A percentile compares a stretch with the other conserved stretches of the same genome.
Evolutionary conservation across 2,329 filamentous ascomycete genomes (phyloP).

Genomic region (Colletotrichum sp.): DNA sequence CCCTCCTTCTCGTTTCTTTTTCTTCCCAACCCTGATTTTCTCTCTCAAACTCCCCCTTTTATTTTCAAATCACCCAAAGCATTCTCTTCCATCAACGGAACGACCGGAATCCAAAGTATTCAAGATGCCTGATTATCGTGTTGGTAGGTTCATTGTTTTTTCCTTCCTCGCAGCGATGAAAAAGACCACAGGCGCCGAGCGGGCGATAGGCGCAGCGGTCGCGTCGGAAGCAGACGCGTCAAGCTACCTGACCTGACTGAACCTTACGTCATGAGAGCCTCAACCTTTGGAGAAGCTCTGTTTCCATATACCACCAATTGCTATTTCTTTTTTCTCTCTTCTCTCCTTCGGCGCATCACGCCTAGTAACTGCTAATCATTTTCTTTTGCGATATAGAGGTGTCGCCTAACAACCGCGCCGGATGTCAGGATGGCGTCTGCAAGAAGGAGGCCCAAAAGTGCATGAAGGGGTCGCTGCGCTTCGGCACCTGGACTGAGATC

Average conservation of each 20-base stretch:
- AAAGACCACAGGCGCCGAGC: background rate
- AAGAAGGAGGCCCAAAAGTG: constrained; percentile 75
- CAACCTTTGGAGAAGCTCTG: background rate
- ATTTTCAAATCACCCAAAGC: background rate
- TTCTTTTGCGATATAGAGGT: constrained; percentile 60
- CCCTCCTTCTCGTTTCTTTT: background rate
- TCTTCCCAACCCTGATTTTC: constrained; percentile 1
- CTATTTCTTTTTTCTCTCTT: background rate
- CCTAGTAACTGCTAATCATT: background rate
- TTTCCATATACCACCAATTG: background rate
- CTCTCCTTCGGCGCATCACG: background rate
- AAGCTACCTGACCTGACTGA: background rate
- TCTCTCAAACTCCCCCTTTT: background rate
- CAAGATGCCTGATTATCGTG: constrained; percentile 51
- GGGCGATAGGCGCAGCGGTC: background rate
- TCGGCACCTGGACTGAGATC: constrained; percentile 75
- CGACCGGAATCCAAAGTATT: background rate
- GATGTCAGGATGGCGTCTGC: constrained; percentile 76
- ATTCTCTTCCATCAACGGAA: background rate
- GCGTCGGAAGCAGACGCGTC: background rate
- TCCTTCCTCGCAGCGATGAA: background rate
- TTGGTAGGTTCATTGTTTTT: constrained; percentile 41
- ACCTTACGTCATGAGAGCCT: constrained; percentile 9
- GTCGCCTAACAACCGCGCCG: constrained; percentile 73
- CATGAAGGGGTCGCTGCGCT: constrained; percentile 77